A percentile compares a stretch with the other conserved stretches of the same genome.
Evolutionary conservation across 139 green algal genomes (phyloP).

Genomic region (Chlamydomonas sp.): DNA sequence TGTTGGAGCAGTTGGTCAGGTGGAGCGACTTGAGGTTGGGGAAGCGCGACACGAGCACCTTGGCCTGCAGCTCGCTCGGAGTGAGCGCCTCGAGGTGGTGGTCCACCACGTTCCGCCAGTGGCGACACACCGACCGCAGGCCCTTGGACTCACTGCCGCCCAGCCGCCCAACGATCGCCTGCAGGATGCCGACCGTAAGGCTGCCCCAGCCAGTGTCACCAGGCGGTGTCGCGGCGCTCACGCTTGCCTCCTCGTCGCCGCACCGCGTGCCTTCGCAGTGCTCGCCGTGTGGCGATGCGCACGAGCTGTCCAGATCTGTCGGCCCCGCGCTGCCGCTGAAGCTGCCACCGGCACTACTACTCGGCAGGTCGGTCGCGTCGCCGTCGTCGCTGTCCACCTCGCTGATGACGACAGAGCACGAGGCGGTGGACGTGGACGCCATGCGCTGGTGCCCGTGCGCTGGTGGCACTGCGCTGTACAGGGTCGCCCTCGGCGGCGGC

Average conservation of each 20-base stretch:
- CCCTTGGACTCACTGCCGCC: conserved; percentile 7
- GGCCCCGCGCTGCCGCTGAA: neutral
- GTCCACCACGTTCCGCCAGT: conserved; percentile 32
- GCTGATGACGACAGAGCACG: no score
- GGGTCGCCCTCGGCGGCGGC: no score
- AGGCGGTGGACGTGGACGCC: no score
- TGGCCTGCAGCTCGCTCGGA: conserved; percentile 15
- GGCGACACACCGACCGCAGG: conserved; percentile 28
- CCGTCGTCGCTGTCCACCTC: neutral
- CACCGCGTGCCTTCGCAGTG: neutral
- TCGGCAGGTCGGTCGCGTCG: neutral
- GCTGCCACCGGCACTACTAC: neutral
- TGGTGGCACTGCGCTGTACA: no score
- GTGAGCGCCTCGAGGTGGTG: conserved; percentile 21
- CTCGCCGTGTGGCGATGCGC: neutral
- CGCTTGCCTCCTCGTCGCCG: neutral
- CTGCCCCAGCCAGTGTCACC: conserved; percentile 13
- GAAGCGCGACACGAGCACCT: conserved; percentile 24
- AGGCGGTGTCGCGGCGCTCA: neutral
- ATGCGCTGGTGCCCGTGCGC: neutral
- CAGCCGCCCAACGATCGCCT: conserved; percentile 20
- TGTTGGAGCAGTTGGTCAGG: conserved; percentile 25
- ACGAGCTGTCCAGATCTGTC: neutral
- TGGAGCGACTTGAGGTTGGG: conserved; percentile 22
- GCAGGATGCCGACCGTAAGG: conserved; percentile 21